A percentile compares a stretch with the other conserved stretches of the same genome.
These are phyloP conservation scores for Meredithiella fracta DNA, from an alignment of 2,329 filamentous ascomycete species.

Conservation along the genomic window DNA sequence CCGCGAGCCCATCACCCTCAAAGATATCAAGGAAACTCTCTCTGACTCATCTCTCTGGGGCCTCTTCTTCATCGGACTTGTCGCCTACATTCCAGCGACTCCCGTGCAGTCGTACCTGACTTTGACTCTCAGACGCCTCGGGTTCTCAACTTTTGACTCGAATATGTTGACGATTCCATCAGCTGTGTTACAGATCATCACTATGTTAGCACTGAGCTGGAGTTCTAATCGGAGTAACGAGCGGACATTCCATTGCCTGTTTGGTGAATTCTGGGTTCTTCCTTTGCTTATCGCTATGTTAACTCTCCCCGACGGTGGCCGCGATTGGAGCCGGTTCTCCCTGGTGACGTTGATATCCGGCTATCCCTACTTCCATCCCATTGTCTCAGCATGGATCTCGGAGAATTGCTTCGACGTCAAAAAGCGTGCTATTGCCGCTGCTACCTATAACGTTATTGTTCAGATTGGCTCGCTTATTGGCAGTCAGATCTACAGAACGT, in stretches of 20 bases:
- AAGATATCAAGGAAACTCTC: conserved; percentile 29
- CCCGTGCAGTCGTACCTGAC: conserved; percentile 19
- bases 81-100: conserved; percentile 17
- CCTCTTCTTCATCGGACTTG: conserved; percentile 25
- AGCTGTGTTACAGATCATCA: conserved; percentile 14
- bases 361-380: conserved; percentile 27
- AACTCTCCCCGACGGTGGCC: conserved; percentile 19
- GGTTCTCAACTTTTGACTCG: conserved; percentile 30
- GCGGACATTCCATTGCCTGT: conserved; percentile 19
- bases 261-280: conserved; percentile 22
- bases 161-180: conserved; percentile 39
- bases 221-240: conserved; percentile 21
- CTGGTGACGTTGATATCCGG: conserved; percentile 21
- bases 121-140: conserved; percentile 17
- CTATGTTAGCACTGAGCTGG: conserved; percentile 19
- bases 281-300: conserved; percentile 21
- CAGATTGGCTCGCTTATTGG: conserved; percentile 30
- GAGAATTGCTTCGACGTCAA: conserved; percentile 46
- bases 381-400: conserved; percentile 32
- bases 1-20: conserved; percentile 32
- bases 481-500: conserved; percentile 31
- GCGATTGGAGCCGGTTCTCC: conserved; percentile 20
- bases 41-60: conserved; percentile 41
- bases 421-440: conserved; percentile 44
- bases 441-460: conserved; percentile 28